Evolutionary conservation across 2,329 filamentous ascomycete genomes (phyloP).

Genomic region (Massarina eburnea): DNA sequence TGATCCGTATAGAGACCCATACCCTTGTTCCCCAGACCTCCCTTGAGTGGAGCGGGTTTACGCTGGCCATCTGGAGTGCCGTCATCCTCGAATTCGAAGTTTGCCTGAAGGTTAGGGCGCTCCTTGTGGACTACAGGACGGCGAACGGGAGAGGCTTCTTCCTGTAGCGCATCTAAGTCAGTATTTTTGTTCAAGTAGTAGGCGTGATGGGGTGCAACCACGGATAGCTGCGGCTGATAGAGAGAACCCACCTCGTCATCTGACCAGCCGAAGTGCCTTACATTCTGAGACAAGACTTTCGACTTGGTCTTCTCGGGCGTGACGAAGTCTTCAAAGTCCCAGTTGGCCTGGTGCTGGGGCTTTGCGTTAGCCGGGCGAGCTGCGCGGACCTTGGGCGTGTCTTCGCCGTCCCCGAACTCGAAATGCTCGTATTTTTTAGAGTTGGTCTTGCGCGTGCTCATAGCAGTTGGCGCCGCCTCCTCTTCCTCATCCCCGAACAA

Average conservation of each 20-base stretch:
- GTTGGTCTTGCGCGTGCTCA: conserved; percentile 61
- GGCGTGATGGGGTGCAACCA: conserved; percentile 8
- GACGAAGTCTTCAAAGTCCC: conserved; percentile 85
- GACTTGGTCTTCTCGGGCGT: conserved; percentile 76
- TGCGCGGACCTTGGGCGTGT: conserved; percentile 37
- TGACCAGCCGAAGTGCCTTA: conserved; percentile 75
- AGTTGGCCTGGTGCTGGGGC: conserved; percentile 69
- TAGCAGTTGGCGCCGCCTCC: conserved; percentile 29
- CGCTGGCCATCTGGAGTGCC: conserved; percentile 59
- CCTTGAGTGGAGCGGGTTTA: conserved; percentile 40
- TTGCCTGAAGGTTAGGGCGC: conserved; percentile 76
- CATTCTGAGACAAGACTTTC: conserved; percentile 67
- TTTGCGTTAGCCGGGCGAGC: conserved; percentile 21
- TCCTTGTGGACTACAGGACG: conserved; percentile 64
- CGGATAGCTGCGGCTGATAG: conserved; percentile 17
- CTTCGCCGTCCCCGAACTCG: conserved; percentile 69
- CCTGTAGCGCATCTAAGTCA: conserved; percentile 40
- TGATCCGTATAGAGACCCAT: conserved; percentile 77
- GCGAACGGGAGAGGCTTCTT: conserved; percentile 61
- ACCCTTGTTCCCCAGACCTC: conserved; percentile 65
- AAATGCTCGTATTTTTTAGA: conserved; percentile 85
- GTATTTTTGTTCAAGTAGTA: conserved; percentile 5
- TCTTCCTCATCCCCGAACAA: conserved; percentile 58
- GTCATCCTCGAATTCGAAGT: conserved; percentile 84
- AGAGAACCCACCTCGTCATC: conserved; percentile 60